Percentiles rank a stretch among this genome's conserved stretches.
phyloP scores from a whole-genome alignment of 805 yeast species.

The Candida sonorensis region DNA sequence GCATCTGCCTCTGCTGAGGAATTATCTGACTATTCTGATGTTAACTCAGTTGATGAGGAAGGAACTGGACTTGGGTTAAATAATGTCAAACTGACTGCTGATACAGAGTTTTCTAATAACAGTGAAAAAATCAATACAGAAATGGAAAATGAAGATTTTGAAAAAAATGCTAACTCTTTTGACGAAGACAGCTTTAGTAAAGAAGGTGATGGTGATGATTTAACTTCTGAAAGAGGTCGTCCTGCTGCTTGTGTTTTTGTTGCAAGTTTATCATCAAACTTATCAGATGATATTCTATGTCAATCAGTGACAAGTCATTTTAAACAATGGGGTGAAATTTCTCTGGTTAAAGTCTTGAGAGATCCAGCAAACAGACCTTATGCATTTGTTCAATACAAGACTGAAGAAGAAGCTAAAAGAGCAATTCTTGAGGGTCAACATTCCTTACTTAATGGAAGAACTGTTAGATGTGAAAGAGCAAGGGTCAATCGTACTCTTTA shows the following conservation, averaged over 20 bases:
- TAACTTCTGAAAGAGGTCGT: constrained; percentile 37
- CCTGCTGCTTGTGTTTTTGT: constrained; percentile 89
- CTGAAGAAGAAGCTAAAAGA: constrained; percentile 57
- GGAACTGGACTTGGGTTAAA: too few relatives aligned
- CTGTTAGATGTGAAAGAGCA: constrained; percentile 84
- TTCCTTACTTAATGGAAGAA: constrained; percentile 62
- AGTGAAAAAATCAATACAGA: not conserved
- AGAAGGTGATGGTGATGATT: constrained; percentile 8
- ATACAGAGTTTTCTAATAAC: too few relatives aligned
- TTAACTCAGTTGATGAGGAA: constrained; percentile 6
- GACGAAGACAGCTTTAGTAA: constrained; percentile 15
- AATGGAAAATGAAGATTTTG: constrained; percentile 1
- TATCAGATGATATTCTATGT: constrained; percentile 66
- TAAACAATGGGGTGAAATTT: constrained; percentile 60
- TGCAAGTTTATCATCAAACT: constrained; percentile 67
- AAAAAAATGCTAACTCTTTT: constrained; percentile 6
- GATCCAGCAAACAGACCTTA: constrained; percentile 82
- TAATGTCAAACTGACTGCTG: too few relatives aligned
- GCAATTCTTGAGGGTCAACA: constrained; percentile 71
- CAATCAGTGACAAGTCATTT: constrained; percentile 65
- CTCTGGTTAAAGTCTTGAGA: constrained; percentile 73
- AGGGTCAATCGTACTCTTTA: constrained; percentile 83
- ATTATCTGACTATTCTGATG: constrained; percentile 15
- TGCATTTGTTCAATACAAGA: constrained; percentile 83
- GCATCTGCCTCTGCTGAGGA: constrained; percentile 14